Conservation (phyloP, 176 grass and related monocot species). For the Panicum miliaceum region DNA sequence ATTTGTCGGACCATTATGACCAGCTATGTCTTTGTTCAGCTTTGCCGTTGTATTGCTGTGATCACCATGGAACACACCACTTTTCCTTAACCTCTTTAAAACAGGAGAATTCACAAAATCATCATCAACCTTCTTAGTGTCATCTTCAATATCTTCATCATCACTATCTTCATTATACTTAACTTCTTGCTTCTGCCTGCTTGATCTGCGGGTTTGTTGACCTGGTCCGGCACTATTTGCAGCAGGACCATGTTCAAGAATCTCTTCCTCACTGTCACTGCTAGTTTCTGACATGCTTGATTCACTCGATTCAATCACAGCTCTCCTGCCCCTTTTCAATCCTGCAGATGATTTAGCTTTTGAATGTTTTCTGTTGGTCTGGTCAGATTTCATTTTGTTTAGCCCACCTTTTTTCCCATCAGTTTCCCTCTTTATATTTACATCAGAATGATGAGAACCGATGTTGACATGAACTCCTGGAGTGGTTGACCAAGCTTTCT, state of each 20-base stretch:
- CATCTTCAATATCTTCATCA: conserved; percentile 47
- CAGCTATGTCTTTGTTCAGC: conserved; percentile 33
- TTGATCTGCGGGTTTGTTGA: conserved; percentile 58
- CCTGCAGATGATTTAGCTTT: conserved; percentile 56
- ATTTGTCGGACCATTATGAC: conserved; percentile 11
- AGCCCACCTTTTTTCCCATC: conserved; percentile 30
- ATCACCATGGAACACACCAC: conserved; percentile 31
- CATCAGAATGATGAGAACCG: conserved; percentile 38
- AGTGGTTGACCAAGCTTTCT: conserved; percentile 34
- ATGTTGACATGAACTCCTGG: conserved; percentile 38
- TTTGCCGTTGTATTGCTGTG: conserved; percentile 19
- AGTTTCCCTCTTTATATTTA: conserved; percentile 36
- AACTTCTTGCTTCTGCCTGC: conserved; percentile 69
- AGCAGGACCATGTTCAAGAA: conserved; percentile 33
- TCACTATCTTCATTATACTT: conserved; percentile 70
- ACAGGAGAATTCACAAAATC: conserved; percentile 31
- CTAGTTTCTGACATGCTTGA: conserved; percentile 57
- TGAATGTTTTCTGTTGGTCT: conserved; percentile 29
- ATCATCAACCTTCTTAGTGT: conserved; percentile 34
- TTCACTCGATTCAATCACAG: conserved; percentile 50
- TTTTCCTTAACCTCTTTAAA: conserved; percentile 52
- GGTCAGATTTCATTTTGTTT: conserved; percentile 49
- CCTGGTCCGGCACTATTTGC: conserved; percentile 31
- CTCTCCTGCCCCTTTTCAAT: conserved; percentile 64
- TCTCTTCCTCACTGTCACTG: conserved; percentile 56